Evolutionary conservation across 140 eudicot genomes (phyloP).

Genomic region (Stevia rebaudiana): DNA sequence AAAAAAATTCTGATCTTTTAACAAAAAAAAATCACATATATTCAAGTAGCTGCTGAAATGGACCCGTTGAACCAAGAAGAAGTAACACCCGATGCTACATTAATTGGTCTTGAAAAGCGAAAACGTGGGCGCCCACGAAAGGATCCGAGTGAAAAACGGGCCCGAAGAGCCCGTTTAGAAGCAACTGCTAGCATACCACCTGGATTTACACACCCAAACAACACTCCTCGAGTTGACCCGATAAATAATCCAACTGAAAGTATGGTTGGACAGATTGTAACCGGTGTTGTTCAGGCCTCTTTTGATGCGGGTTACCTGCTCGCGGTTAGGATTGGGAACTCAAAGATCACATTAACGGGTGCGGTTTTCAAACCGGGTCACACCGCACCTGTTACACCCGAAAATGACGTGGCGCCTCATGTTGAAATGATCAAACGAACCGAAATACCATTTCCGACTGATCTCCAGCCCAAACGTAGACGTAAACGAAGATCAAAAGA

Average conservation of each 20-base stretch:
- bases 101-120: constrained; percentile 43
- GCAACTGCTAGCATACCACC: constrained; percentile 46
- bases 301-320: constrained; percentile 88
- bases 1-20: not conserved
- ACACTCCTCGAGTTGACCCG: constrained; percentile 31
- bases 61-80: constrained; percentile 46
- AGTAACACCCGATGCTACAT: constrained; percentile 30
- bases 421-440: constrained; percentile 63
- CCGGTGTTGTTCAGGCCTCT: constrained; percentile 73
- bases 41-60: constrained; percentile 33
- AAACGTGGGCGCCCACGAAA: constrained; percentile 91
- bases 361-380: constrained; percentile 93
- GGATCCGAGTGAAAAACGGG: constrained; percentile 46
- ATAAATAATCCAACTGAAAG: constrained; percentile 34
- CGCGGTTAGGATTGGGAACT: constrained; percentile 74
- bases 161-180: constrained; percentile 22
- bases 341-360: constrained; percentile 64
- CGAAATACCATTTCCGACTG: constrained; percentile 42
- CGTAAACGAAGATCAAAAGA: constrained; percentile 41
- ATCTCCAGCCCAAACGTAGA: constrained; percentile 30
- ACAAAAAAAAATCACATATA: not conserved
- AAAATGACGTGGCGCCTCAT: constrained; percentile 83
- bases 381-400: constrained; percentile 64
- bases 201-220: constrained; percentile 33
- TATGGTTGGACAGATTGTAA: constrained; percentile 69